A percentile compares a stretch with the other conserved stretches of the same genome.
Conservation (phyloP, 257 asterid species). For the Solanum virginianum region DNA sequence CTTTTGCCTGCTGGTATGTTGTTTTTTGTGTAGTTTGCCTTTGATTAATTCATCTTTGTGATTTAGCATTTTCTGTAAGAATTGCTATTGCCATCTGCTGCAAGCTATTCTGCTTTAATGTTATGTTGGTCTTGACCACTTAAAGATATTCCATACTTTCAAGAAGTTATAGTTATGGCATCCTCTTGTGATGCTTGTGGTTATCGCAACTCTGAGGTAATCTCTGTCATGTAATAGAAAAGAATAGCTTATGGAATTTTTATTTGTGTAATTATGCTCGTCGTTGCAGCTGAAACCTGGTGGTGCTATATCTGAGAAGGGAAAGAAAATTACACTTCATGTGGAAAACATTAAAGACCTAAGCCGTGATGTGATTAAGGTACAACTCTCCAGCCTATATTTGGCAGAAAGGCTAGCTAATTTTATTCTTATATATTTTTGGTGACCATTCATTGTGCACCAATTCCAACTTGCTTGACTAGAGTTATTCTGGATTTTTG, state of each 20-base stretch:
- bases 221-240: background rate
- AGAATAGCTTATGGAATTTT: background rate
- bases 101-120: background rate
- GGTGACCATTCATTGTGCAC: background rate
- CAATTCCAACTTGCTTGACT: background rate
- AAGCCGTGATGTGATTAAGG: constrained; percentile 94
- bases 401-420: background rate
- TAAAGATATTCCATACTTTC: constrained; percentile 86
- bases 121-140: constrained; percentile 37
- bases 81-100: background rate
- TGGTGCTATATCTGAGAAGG: constrained; percentile 73
- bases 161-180: constrained; percentile 93
- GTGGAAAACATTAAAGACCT: constrained; percentile 69
- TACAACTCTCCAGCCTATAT: constrained; percentile 4
- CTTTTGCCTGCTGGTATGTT: background rate
- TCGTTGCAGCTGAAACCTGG: constrained; percentile 76
- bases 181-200: constrained; percentile 88
- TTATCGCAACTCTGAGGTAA: constrained; percentile 82
- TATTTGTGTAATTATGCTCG: constrained; percentile 1
- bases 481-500: background rate
- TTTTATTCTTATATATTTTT: background rate
- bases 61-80: background rate
- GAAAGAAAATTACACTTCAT: constrained; percentile 57
- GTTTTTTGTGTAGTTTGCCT: background rate
- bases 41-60: background rate